Evolutionary conservation across 768 basidiomycete species (phyloP).

Genomic region (Mycena floridula): DNA sequence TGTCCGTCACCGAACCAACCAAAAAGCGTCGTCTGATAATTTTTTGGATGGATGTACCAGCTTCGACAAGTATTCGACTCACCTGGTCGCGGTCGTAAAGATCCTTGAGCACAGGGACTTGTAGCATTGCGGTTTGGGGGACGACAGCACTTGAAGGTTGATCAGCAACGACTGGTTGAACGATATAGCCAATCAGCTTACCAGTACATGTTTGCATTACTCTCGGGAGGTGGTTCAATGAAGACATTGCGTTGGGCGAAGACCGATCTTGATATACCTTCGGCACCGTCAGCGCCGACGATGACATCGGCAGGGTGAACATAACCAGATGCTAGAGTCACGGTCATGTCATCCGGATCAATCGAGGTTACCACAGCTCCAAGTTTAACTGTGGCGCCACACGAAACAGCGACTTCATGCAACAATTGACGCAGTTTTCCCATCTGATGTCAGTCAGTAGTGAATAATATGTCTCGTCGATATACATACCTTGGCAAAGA

Average conservation of each 20-base stretch:
- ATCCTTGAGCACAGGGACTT: conserved; percentile 31
- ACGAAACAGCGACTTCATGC: conserved; percentile 34
- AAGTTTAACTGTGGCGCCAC: conserved; percentile 37
- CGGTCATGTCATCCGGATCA: conserved; percentile 20
- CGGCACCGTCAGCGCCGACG: conserved; percentile 49
- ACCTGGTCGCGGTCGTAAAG: conserved; percentile 22
- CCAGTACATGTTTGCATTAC: conserved; percentile 37
- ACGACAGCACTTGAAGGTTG: conserved; percentile 30
- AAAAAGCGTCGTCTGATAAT: conserved; percentile 20
- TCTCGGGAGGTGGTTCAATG: conserved; percentile 10
- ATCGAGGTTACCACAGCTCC: conserved; percentile 23
- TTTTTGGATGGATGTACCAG: background rate
- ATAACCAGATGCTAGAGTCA: conserved; percentile 33
- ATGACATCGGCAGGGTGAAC: conserved; percentile 42
- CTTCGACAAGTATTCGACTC: conserved; percentile 3
- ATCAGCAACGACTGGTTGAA: too few relatives aligned
- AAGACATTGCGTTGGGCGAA: conserved; percentile 22
- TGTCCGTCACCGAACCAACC: conserved; percentile 30
- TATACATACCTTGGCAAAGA: conserved; percentile 33
- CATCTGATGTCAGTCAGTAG: conserved; percentile 28
- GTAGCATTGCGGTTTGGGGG: conserved; percentile 30
- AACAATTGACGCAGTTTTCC: conserved; percentile 45
- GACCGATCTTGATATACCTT: conserved; percentile 32
- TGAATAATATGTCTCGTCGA: background rate
- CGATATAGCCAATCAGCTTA: too few relatives aligned